A percentile compares a stretch with the other conserved stretches of the same genome.
phyloP scores from a whole-genome alignment of 177 flowering plant species.

The Vitis hybrid region DNA sequence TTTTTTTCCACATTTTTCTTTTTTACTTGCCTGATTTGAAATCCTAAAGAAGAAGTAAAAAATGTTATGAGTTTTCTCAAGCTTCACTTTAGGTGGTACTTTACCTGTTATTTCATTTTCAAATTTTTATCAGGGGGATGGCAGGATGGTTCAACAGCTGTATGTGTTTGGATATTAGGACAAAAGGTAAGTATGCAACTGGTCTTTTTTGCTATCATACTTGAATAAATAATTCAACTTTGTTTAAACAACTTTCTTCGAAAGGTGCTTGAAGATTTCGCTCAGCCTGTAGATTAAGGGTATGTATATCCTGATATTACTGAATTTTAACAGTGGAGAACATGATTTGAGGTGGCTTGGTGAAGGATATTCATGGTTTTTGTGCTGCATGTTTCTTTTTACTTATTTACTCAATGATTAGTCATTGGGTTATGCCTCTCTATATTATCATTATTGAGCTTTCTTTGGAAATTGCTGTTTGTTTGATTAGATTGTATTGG shows the following conservation, averaged over 20 bases:
- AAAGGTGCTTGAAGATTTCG: not conserved
- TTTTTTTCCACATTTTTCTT: not conserved
- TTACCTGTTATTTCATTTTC: conserved; percentile 1
- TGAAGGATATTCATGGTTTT: no score
- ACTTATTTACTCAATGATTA: no score
- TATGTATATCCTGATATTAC: no score
- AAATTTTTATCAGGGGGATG: conserved; percentile 51
- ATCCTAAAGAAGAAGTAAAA: no score
- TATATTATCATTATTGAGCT: no score
- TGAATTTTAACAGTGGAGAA: no score
- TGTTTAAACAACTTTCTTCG: not conserved
- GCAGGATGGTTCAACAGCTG: conserved; percentile 83
- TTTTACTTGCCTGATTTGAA: not conserved
- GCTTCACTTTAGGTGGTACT: not conserved
- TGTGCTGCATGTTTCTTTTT: no score
- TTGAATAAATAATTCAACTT: not conserved
- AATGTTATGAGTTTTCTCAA: not conserved
- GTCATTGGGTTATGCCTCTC: no score
- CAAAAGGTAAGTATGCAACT: conserved; percentile 42
- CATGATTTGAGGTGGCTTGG: no score
- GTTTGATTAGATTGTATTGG: no score
- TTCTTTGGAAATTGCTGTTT: no score
- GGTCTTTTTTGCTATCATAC: not conserved
- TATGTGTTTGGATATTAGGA: conserved; percentile 63
- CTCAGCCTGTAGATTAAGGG: not conserved